Evolutionary conservation across 371 early-diverging fungal genomes (phyloP).

Genomic region (Zopfochytrium polystomum): DNA sequence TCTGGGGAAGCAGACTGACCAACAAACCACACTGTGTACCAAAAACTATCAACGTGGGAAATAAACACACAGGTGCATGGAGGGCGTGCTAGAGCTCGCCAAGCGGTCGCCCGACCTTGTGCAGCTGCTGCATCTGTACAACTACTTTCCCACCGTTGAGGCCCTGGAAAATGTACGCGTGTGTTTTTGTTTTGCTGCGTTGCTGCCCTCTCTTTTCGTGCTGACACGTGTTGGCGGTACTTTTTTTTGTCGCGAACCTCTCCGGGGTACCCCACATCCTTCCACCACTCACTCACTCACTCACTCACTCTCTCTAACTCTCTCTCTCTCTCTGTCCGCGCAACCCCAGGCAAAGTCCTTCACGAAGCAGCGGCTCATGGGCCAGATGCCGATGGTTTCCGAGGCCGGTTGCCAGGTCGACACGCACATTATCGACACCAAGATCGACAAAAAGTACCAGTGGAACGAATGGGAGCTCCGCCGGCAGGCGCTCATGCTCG

Average conservation of each 20-base stretch:
- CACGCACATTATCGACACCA: slow-evolving; percentile 49
- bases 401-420: slow-evolving; percentile 53
- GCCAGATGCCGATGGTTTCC: slow-evolving; percentile 46
- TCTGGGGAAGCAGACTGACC: not conserved
- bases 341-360: slow-evolving; percentile 39
- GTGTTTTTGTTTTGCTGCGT: not conserved
- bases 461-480: slow-evolving; percentile 62
- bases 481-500: slow-evolving; percentile 52
- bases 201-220: not conserved
- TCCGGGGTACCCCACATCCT: not conserved
- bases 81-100: slow-evolving; percentile 43
- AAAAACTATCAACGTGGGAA: not conserved
- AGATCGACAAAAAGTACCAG: slow-evolving; percentile 47
- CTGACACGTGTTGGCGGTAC: not conserved
- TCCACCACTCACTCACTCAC: not conserved
- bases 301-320: not conserved
- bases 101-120: slow-evolving; percentile 42
- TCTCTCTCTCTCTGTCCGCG: not conserved
- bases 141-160: slow-evolving; percentile 55
- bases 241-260: not conserved
- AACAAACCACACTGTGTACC: not conserved
- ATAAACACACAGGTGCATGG: slow-evolving; percentile 34
- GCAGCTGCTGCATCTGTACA: slow-evolving; percentile 49
- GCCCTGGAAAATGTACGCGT: slow-evolving; percentile 48
- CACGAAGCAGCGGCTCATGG: slow-evolving; percentile 45